These are phyloP conservation scores for Pythium scleroteichum DNA, from an alignment of 352 stramenopile genomes.

Conservation along the genomic window DNA sequence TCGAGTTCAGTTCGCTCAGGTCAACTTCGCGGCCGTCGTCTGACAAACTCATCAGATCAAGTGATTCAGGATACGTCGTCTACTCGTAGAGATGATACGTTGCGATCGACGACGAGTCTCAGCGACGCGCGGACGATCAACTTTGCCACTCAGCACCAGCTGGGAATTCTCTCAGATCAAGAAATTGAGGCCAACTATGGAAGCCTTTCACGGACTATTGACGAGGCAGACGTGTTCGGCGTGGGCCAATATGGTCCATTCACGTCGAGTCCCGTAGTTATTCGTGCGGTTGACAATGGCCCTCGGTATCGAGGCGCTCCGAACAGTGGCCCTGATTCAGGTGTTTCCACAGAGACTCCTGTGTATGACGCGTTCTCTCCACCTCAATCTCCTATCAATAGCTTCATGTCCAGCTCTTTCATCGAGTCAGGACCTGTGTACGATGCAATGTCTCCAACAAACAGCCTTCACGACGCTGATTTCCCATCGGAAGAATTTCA, in stretches of 20 bases:
- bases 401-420: slow-evolving; percentile 32
- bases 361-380: slow-evolving; percentile 56
- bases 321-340: neutral
- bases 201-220: slow-evolving; percentile 31
- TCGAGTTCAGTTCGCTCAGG: neutral
- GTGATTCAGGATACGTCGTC: neutral
- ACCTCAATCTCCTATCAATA: slow-evolving; percentile 33
- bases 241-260: slow-evolving; percentile 36
- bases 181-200: slow-evolving; percentile 39
- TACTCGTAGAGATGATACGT: neutral
- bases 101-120: neutral
- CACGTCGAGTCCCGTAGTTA: slow-evolving; percentile 34
- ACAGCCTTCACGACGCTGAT: slow-evolving; percentile 54
- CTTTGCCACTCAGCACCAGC: slow-evolving; percentile 32
- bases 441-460: slow-evolving; percentile 52
- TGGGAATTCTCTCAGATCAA: slow-evolving; percentile 37
- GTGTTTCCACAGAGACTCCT: neutral
- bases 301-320: slow-evolving; percentile 38
- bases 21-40: slow-evolving; percentile 2
- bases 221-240: slow-evolving; percentile 37
- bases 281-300: slow-evolving; percentile 35
- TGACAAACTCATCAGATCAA: neutral
- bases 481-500: slow-evolving; percentile 75
- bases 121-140: slow-evolving; percentile 18
- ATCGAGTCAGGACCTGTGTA: slow-evolving; percentile 32